Evolutionary conservation across 257 asterid species (phyloP), one percentile per base, ranked within the genome.

Genomic region (Nicotiana noctiflora): DNA sequence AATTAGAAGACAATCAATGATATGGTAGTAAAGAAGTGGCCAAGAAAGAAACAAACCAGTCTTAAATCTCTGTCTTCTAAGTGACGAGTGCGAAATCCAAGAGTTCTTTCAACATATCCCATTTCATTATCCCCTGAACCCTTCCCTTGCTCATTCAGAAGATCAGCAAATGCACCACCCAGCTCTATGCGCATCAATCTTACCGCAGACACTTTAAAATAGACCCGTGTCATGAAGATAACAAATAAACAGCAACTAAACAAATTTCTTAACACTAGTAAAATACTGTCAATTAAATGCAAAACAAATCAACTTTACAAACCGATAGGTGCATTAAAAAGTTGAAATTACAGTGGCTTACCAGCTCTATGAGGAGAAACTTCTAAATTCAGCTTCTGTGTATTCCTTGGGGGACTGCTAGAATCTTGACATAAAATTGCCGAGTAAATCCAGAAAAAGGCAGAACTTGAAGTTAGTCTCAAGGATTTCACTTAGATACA

Each of bases 341-440:
- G 37, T 77, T 19, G 81, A 53, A 40, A 57, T 17, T 70, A 56
- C 18, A 63, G 80, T 13, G 60, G 79, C 86, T 85, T 84, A 95
- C 98, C 98, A 77, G 98, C 98, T 89, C 98, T 93, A 87, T 95
- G 98, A 44, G 98, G 97, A 57, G 98, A 95, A 23, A 95, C 88
- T 37, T 92, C 97, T 88, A 85, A 83, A 90, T 93, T 91, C 82
- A 90, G 82, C 88, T 85, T 92, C 81, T 68, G 86, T 9, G 82
- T 27, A 31, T 87, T 82, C 70, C 88, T 85, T 21, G 86, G 83
- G 46, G 82, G 85, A 77, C 76, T 84, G 34, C 29, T 55, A 62
- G 78, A 78, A 81, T 91, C 97, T 91, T 82, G 82, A 79, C 34
- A 77, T 18, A 57, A 79, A 88, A 32, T 27, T 63, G 11, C 56